Percentiles rank a stretch among this genome's conserved stretches.
phyloP scores from a whole-genome alignment of 2,329 filamentous ascomycete species.

The Fusarium sterilihyphosum region DNA sequence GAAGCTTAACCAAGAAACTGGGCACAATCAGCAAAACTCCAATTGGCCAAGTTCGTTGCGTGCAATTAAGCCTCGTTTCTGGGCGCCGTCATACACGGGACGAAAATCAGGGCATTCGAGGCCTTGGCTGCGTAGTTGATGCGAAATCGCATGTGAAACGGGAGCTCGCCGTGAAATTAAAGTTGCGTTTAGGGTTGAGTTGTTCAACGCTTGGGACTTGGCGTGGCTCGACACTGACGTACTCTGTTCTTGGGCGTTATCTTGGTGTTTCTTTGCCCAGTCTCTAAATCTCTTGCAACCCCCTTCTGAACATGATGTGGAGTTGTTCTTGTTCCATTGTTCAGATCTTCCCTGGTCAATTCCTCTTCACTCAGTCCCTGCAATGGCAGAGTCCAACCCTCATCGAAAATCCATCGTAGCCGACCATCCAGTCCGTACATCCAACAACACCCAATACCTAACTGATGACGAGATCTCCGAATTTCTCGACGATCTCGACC shows the following conservation, averaged over 20 bases:
- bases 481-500: slow-evolving; percentile 64
- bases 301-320: not conserved
- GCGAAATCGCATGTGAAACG: not conserved
- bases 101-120: slow-evolving; percentile 1
- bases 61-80: slow-evolving; percentile 24
- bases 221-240: slow-evolving; percentile 20
- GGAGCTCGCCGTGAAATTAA: not conserved
- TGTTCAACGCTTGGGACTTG: slow-evolving; percentile 22
- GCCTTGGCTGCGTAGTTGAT: slow-evolving; percentile 6
- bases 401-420: slow-evolving; percentile 31
- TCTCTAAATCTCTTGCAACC: not conserved
- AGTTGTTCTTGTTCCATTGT: too few relatives aligned
- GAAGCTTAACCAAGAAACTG: slow-evolving; percentile 10
- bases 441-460: slow-evolving; percentile 48
- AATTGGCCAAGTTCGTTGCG: not conserved
- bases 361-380: not conserved
- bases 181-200: slow-evolving; percentile 9
- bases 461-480: slow-evolving; percentile 60
- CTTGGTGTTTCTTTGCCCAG: not conserved
- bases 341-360: not conserved
- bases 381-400: not conserved
- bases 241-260: not conserved
- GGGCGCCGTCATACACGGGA: slow-evolving; percentile 12
- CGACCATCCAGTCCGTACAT: slow-evolving; percentile 40
- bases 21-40: not conserved